Evolutionary conservation across 129 eudicot genomes (phyloP).

Genomic region (Cynara cardunculus): DNA sequence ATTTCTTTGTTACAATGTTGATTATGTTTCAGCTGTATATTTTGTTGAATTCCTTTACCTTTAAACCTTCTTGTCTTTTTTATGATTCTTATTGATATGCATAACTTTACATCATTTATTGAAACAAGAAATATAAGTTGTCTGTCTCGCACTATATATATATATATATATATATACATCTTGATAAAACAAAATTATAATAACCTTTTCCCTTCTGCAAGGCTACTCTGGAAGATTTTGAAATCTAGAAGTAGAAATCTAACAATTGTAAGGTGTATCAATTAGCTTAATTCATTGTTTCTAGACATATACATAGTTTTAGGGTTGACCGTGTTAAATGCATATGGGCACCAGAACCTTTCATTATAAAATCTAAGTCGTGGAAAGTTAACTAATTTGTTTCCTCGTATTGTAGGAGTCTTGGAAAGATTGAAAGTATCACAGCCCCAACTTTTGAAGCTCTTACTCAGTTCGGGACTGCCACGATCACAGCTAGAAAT

Average conservation of each 20-base stretch:
- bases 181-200: background rate
- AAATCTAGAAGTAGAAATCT: background rate
- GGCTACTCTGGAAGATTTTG: background rate
- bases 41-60: background rate
- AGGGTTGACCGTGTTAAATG: background rate
- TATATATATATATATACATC: too few relatives aligned
- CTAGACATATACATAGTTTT: background rate
- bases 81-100: background rate
- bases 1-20: background rate
- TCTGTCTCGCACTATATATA: background rate
- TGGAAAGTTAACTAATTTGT: background rate
- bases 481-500: conserved; percentile 60
- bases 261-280: background rate
- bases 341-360: background rate
- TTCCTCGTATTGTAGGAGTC: conserved; percentile 49
- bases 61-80: background rate
- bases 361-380: background rate
- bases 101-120: background rate
- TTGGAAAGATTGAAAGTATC: conserved; percentile 55
- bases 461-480: conserved; percentile 61
- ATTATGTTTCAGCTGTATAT: background rate
- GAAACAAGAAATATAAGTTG: background rate
- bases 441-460: conserved; percentile 73
- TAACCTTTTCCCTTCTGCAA: background rate
- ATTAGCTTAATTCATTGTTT: background rate